Conservation (phyloP, 176 grass and related monocot genomes). For the Aegilops tauschii region DNA sequence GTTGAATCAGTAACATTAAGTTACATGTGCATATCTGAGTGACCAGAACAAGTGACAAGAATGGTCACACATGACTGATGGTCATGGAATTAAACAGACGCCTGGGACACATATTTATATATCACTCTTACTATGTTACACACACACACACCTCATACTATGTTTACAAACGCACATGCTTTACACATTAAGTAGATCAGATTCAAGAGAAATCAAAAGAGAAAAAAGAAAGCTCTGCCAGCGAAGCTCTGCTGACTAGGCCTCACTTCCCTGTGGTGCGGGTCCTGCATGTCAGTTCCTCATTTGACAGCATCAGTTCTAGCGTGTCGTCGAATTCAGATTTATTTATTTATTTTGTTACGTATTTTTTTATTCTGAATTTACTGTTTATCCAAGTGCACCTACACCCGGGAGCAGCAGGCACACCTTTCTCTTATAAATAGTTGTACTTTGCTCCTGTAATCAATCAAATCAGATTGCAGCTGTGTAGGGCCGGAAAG, state of each 20-base stretch:
- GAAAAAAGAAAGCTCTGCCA: neutral
- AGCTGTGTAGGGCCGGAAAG: no score
- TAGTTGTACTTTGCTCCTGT: no score
- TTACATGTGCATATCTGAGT: neutral
- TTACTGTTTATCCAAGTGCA: no score
- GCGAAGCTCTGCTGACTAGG: conserved; percentile 4
- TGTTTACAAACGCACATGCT: neutral
- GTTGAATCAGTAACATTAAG: neutral
- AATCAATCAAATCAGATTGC: no score
- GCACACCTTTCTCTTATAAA: no score
- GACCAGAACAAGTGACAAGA: neutral
- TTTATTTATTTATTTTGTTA: no score
- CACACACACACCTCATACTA: neutral
- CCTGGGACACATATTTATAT: neutral
- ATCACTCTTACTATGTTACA: neutral
- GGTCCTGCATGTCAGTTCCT: conserved; percentile 6
- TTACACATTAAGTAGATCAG: conserved; percentile 18
- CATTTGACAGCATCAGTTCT: neutral
- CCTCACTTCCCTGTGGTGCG: neutral
- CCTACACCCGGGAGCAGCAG: no score
- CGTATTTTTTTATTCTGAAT: no score
- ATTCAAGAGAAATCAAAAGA: neutral
- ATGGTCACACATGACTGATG: neutral
- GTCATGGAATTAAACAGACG: neutral
- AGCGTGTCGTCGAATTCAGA: conserved; percentile 1